Conservation (phyloP, 306 rosid species). For the Vachellia collinsii region DNA sequence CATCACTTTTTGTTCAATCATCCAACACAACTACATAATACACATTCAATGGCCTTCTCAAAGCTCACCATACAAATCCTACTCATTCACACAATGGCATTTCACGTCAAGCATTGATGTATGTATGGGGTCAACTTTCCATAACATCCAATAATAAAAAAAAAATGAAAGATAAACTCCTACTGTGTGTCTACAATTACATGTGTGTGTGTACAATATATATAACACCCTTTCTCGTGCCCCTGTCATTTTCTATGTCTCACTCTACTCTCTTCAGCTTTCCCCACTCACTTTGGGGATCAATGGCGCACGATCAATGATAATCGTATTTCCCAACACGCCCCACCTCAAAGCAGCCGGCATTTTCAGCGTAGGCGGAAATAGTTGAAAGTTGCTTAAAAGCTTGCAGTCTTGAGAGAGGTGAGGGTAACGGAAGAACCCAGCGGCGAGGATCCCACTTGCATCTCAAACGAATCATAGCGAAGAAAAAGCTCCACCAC, state of each 20-base stretch:
- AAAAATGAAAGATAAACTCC: too few relatives aligned
- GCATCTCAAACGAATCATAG: conserved; percentile 83
- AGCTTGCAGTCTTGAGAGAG: conserved; percentile 79
- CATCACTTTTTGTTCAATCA: neutral
- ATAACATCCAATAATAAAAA: neutral
- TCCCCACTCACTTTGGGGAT: neutral
- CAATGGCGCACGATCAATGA: neutral
- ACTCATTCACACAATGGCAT: neutral
- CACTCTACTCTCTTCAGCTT: neutral
- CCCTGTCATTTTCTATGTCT: neutral
- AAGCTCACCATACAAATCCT: neutral
- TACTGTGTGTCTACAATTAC: too few relatives aligned
- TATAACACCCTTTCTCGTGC: neutral
- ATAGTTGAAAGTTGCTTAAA: conserved; percentile 27
- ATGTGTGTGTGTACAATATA: too few relatives aligned
- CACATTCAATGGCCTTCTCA: neutral
- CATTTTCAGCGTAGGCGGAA: neutral
- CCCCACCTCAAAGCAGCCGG: neutral
- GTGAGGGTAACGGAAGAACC: conserved; percentile 73
- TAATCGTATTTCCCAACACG: neutral
- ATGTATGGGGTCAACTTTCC: neutral
- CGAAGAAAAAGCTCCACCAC: conserved; percentile 76
- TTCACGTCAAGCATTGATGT: neutral
- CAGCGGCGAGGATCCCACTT: conserved; percentile 61
- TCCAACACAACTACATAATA: neutral